phyloP scores from a whole-genome alignment of 1,284 basidiomycete species.

The Sparassis latifolia region DNA sequence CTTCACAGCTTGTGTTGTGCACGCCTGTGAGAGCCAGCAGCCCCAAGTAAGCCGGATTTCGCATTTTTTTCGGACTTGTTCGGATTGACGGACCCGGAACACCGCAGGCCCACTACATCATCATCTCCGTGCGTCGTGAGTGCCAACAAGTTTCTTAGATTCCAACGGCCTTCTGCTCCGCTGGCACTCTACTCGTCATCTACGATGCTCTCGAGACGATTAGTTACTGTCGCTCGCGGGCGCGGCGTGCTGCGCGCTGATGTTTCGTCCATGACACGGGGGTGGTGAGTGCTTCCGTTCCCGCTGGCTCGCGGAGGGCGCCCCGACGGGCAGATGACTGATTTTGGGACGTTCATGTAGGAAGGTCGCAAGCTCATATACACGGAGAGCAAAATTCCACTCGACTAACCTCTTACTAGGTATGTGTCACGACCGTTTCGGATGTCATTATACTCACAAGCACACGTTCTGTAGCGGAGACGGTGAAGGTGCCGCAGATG shows the following conservation, averaged over 20 bases:
- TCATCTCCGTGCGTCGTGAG: no score
- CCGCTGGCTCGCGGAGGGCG: slow-evolving; percentile 1
- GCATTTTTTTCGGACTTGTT: no score
- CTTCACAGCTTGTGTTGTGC: no score
- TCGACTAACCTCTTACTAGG: slow-evolving; percentile 63
- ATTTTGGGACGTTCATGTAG: slow-evolving; percentile 12
- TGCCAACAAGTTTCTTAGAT: no score
- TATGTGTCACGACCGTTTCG: slow-evolving; percentile 24
- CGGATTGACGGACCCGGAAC: no score
- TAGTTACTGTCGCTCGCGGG: slow-evolving; percentile 59
- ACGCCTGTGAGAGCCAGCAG: no score
- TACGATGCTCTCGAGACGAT: slow-evolving; percentile 65
- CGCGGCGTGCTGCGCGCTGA: slow-evolving; percentile 40
- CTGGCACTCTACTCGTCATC: no score
- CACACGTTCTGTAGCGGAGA: slow-evolving; percentile 52
- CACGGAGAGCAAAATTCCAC: slow-evolving; percentile 58
- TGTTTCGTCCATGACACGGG: slow-evolving; percentile 36
- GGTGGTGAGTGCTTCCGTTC: slow-evolving; percentile 40
- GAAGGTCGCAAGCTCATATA: slow-evolving; percentile 38
- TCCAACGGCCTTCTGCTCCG: no score
- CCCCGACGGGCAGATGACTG: not conserved
- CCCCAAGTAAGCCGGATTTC: no score
- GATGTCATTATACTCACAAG: not conserved
- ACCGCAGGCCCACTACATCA: no score
- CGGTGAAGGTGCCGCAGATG: slow-evolving; percentile 97